Evolutionary conservation across 495 filamentous ascomycete genomes (phyloP), one percentile per base, ranked within the genome.

Genomic region (Hypomontagnella submonticulosa): DNA sequence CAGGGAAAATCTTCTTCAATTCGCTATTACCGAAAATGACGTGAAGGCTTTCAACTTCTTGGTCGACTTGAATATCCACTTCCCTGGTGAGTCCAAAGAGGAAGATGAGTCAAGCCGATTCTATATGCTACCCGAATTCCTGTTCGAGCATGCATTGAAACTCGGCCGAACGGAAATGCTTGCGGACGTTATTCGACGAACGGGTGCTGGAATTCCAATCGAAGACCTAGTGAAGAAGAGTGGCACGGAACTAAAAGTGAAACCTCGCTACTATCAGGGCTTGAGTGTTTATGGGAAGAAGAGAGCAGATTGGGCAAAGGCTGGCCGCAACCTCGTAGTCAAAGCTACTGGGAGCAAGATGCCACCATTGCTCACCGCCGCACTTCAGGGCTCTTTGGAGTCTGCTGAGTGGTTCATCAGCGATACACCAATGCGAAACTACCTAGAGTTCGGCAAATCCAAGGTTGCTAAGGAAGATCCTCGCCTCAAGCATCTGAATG

Each of bases 231-330:
- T 88, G 8, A 78, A 85, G 54, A 77, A 83, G 7, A 85, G 79
- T 23, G 89, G 89, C 0, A 70, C 86, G 2, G 80, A 85, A 66
- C 63, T 85, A 43, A 73, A 80, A 47, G 81, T 85, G 55, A 88
- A 89, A 69, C 84, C 88, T 2, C 79, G 78, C 11, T 90, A 85
- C 70, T 92, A 93, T 64, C 89, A 88, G 64, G 90, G 90, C 0
- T 71, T 92, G 44, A 89, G 82, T 7, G 85, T 93, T 8, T 86
- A 88, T 63, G 90, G 90, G 1, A 85, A 85, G 72, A 92, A 92
- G 80, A 83, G 87, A 48, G 77, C 80, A 13, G 80, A 82, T 47
- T 83, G 88, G 89, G 88, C 88, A 0, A 75, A 73, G 13, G 81
- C 82, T n/a, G 83, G 83, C 12, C 77, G 84, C 4, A 79, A 77